Conservation (phyloP, 441 rosid genomes). For the Adansonia madagascariensis region DNA sequence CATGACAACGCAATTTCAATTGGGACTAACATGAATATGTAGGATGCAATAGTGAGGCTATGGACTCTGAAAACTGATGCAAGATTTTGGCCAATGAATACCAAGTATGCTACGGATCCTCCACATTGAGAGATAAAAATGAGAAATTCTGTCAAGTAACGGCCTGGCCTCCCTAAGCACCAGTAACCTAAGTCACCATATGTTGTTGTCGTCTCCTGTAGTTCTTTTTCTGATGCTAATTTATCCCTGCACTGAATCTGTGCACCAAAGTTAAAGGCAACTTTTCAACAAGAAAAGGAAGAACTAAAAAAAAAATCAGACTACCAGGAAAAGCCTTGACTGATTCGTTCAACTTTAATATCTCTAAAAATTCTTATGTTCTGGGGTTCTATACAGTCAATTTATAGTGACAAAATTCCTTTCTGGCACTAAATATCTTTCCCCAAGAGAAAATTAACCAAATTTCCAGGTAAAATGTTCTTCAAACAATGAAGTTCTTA, state of each 20-base stretch:
- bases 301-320: background rate
- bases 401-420: background rate
- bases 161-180: constrained; percentile 69
- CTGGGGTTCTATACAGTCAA: background rate
- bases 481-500: background rate
- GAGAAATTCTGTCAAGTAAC: constrained; percentile 72
- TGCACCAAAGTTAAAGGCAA: background rate
- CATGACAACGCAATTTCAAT: constrained; percentile 66
- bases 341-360: background rate
- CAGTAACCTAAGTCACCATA: constrained; percentile 84
- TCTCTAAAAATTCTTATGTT: background rate
- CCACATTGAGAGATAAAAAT: constrained; percentile 78
- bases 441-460: background rate
- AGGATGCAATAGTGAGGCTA: constrained; percentile 43
- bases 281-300: background rate
- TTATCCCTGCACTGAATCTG: constrained; percentile 79
- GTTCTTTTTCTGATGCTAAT: constrained; percentile 55
- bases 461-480: background rate
- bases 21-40: constrained; percentile 72
- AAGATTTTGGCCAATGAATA: constrained; percentile 83
- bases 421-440: background rate
- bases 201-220: constrained; percentile 52
- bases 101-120: constrained; percentile 81
- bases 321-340: background rate
- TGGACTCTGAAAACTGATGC: constrained; percentile 54